These are phyloP conservation scores for Phaeosphaeria sp. DNA, from an alignment of 2,329 filamentous ascomycete species.

Conservation along the genomic window DNA sequence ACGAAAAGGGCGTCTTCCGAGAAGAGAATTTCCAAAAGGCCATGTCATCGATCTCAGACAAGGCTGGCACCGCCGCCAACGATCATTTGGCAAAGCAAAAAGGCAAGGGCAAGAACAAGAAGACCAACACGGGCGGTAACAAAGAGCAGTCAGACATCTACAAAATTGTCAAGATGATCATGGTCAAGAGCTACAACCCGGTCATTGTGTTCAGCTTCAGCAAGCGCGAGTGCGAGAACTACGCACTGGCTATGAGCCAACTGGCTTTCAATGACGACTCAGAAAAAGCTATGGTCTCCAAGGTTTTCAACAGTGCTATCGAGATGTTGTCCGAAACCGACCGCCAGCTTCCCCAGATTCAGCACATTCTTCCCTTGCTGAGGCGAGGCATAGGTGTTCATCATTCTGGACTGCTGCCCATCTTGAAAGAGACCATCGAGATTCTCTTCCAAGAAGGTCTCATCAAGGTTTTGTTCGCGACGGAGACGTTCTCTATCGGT, in stretches of 20 bases:
- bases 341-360: conserved; percentile 85
- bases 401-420: conserved; percentile 92
- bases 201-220: conserved; percentile 99
- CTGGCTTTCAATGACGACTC: conserved; percentile 96
- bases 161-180: conserved; percentile 99
- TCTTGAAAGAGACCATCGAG: conserved; percentile 97
- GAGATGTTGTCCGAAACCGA: conserved; percentile 93
- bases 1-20: conserved; percentile 94
- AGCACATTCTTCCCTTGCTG: conserved; percentile 85
- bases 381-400: conserved; percentile 95
- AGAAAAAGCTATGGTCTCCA: conserved; percentile 91
- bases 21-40: conserved; percentile 98
- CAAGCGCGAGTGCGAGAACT: conserved; percentile 93
- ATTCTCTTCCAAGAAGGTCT: conserved; percentile 98
- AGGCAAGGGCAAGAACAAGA: conserved; percentile 91
- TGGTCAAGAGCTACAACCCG: conserved; percentile 95
- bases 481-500: conserved; percentile 98
- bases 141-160: conserved; percentile 77
- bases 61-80: conserved; percentile 81
- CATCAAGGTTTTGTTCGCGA: conserved; percentile 97
- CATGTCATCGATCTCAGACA: conserved; percentile 88
- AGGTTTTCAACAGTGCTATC: conserved; percentile 93
- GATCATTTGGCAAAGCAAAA: conserved; percentile 81
- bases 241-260: conserved; percentile 84
- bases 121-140: conserved; percentile 84